Base-by-base conservation (phyloP, 352 stramenopile genomes). In the Phytophthora cryptogea region DNA sequence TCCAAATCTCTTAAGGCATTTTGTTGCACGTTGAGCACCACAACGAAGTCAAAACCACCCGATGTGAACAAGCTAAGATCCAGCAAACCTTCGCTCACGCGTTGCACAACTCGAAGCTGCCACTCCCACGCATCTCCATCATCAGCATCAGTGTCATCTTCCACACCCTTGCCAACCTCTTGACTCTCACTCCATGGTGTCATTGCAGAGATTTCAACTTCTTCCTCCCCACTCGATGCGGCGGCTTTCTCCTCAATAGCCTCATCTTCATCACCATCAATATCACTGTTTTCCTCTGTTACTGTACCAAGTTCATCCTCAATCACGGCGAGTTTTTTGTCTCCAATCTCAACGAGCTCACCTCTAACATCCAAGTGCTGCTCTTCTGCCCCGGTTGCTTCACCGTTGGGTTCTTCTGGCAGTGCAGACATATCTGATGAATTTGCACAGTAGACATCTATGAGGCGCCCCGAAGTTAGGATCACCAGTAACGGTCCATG, bases 1-100 rank as follows among this genome's bases (percentile, higher is more conserved):
- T 66, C 45, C 23, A 91, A 41, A 48, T 92, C 77, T 8, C 72
- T 62, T 36, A 92, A 63, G 14, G 66, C 66, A 33, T 90, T 91
- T 53, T 85, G 68, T 43, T 83, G 68, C 14, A 93, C 48, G 30
- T 85, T 86, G 27, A 92, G 64, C 48, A 88, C 65, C 2, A 82
- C 55, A 27, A 94, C 59, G 13, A 74, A 74, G 20, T 89, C 76
- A 54, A 79, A 90, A 6, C 68, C 63, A 13, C 65, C 54, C 5
- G 66, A 68, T 11, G 44, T 59, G 54, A 85, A 74, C 10, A 83
- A 14, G 9, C 41, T 45, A 16, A 84, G 45, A 5, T 72, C 59
- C 6, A 43, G 41, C 46, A 81, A 57, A 5, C 37, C 46, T 28
- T 88, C 80, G 9, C 48, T 58, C n/a, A 78, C 65, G 28, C 80